These are phyloP conservation scores for Mortierella sp. DNA, from an alignment of 371 early-diverging fungal genomes.

Conservation along the genomic window DNA sequence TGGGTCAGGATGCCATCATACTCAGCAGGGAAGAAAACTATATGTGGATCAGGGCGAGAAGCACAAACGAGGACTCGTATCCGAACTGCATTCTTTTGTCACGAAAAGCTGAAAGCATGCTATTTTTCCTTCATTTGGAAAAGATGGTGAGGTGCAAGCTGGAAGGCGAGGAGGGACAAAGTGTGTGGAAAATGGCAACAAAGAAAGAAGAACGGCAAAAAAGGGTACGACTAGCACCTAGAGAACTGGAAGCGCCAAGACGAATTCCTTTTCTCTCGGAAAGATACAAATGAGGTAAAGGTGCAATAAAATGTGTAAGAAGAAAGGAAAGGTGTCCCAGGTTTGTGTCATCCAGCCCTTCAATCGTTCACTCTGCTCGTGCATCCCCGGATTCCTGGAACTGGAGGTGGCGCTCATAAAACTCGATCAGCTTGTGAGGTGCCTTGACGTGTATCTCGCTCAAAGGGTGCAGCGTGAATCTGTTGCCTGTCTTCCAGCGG, in stretches of 20 bases:
- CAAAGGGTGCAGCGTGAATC: conserved; percentile 2
- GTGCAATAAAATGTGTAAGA: not conserved
- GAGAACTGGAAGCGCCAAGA: not conserved
- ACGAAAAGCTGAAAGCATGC: not conserved
- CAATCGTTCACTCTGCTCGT: not conserved
- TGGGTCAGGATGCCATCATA: not conserved
- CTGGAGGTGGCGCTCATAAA: conserved; percentile 23
- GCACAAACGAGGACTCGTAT: not conserved
- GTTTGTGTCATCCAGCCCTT: not conserved
- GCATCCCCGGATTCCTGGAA: conserved; percentile 15
- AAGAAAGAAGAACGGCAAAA: not conserved
- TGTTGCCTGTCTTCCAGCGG: conserved; percentile 16
- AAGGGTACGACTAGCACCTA: not conserved
- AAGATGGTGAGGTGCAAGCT: not conserved
- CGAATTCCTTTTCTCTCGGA: too few relatives aligned
- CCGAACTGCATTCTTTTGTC: not conserved
- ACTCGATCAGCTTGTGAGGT: conserved; percentile 23
- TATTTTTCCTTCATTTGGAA: too few relatives aligned
- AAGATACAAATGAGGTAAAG: too few relatives aligned
- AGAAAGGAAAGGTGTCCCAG: not conserved
- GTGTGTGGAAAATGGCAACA: not conserved
- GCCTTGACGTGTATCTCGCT: conserved; percentile 17
- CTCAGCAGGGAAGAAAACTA: not conserved
- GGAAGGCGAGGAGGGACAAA: not conserved
- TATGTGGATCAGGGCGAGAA: not conserved